A percentile compares a stretch with the other conserved stretches of the same genome.
Conservation (phyloP, 306 rosid species). For the Alnus rubra region DNA sequence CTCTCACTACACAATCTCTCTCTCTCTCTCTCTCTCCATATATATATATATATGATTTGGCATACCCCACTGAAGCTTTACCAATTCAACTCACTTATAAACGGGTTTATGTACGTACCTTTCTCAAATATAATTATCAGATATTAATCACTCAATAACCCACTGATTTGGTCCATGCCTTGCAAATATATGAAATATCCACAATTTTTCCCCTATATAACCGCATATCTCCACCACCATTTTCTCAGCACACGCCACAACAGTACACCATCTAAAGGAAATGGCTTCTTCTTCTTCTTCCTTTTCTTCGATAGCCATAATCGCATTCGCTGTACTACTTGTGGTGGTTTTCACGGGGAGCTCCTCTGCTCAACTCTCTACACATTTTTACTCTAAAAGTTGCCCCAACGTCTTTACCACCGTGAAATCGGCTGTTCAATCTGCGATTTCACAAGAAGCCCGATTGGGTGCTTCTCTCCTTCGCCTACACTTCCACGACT, state of each 20-base stretch:
- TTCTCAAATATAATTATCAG: no score
- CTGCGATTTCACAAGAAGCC: slow-evolving; percentile 56
- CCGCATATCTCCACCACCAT: not conserved
- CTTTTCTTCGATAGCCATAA: not conserved
- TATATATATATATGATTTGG: no score
- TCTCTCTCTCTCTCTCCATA: no score
- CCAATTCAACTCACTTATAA: no score
- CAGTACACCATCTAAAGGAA: no score
- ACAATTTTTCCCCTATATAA: not conserved
- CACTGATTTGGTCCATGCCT: no score
- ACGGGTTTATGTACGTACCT: no score
- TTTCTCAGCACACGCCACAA: not conserved
- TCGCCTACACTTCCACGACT: slow-evolving; percentile 81
- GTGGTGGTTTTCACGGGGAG: slow-evolving; percentile 32
- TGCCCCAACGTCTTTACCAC: slow-evolving; percentile 56
- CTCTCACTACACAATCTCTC: no score
- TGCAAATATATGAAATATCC: no score
- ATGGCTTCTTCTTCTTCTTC: not conserved
- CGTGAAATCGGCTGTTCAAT: slow-evolving; percentile 43
- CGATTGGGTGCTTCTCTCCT: slow-evolving; percentile 85
- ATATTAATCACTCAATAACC: no score
- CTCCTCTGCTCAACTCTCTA: slow-evolving; percentile 52
- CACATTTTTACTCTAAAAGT: slow-evolving; percentile 44
- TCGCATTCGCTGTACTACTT: slow-evolving; percentile 12
- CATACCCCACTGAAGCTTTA: no score